Percentiles rank a stretch among this genome's conserved stretches.
phyloP scores from a whole-genome alignment of 176 grass and related monocot genomes.

The Juncus inflexus region DNA sequence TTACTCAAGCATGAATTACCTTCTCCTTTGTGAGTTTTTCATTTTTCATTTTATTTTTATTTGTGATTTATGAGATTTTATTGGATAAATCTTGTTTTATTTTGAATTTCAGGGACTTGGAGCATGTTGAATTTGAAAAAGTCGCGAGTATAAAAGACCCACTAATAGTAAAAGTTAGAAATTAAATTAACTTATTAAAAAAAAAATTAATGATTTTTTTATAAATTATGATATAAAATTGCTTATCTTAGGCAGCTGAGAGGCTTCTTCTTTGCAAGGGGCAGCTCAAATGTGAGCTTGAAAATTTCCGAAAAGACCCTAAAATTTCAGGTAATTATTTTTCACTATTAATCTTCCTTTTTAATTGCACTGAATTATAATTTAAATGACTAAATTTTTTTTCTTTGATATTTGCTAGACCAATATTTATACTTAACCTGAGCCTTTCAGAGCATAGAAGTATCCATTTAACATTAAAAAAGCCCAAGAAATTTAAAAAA shows the following conservation, averaged over 20 bases:
- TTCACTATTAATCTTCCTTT: too few relatives aligned
- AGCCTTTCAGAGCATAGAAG: too few relatives aligned
- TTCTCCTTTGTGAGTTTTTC: slow-evolving; percentile 49
- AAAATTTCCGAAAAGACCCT: slow-evolving; percentile 77
- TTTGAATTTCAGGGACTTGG: slow-evolving; percentile 47
- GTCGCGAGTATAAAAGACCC: slow-evolving; percentile 82
- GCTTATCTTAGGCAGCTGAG: slow-evolving; percentile 74
- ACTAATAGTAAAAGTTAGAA: slow-evolving; percentile 74
- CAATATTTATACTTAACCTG: too few relatives aligned
- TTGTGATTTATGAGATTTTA: too few relatives aligned
- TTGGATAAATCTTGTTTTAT: too few relatives aligned
- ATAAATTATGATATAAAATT: slow-evolving; percentile 30
- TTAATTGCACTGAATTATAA: too few relatives aligned
- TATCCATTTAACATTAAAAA: too few relatives aligned
- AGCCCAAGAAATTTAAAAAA: too few relatives aligned
- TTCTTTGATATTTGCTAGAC: too few relatives aligned
- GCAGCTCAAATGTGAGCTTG: slow-evolving; percentile 62
- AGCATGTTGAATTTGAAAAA: slow-evolving; percentile 71
- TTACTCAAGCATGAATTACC: slow-evolving; percentile 79
- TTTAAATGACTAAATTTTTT: too few relatives aligned
- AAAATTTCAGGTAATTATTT: slow-evolving; percentile 66
- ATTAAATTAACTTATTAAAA: too few relatives aligned
- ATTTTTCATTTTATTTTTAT: too few relatives aligned
- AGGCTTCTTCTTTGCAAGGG: slow-evolving; percentile 64
- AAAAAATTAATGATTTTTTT: slow-evolving; percentile 12